phyloP scores from a whole-genome alignment of 2,329 filamentous ascomycete genomes.

The Aphanocladium album region DNA sequence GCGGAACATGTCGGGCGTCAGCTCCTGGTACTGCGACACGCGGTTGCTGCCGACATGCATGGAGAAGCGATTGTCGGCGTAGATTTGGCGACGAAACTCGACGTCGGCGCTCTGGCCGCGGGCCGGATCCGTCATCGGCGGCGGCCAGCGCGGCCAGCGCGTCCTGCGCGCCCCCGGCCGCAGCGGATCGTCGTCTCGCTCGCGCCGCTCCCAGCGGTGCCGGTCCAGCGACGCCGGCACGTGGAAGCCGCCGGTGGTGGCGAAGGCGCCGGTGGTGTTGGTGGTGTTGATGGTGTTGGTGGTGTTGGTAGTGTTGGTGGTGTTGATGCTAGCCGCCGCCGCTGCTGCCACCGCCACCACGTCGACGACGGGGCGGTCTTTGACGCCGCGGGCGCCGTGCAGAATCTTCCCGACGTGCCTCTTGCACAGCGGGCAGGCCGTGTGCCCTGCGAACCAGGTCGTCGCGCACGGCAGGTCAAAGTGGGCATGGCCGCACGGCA shows the following conservation, averaged over 20 bases:
- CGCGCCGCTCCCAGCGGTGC: too few species aligned
- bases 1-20: slow-evolving; percentile 63
- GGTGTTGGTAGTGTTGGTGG: too few species aligned
- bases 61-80: slow-evolving; percentile 67
- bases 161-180: neutral
- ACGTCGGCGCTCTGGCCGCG: neutral
- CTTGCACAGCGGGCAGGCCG: slow-evolving; percentile 77
- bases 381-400: too few species aligned
- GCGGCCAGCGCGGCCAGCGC: neutral
- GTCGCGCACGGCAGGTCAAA: slow-evolving; percentile 84
- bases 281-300: too few species aligned
- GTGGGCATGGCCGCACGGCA: slow-evolving; percentile 72
- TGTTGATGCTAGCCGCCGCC: too few species aligned
- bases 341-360: too few species aligned
- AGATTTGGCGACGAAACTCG: slow-evolving; percentile 62
- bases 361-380: too few species aligned
- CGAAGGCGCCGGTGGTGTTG: too few species aligned
- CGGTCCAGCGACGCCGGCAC: too few species aligned
- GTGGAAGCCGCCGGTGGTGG: too few species aligned
- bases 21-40: slow-evolving; percentile 67
- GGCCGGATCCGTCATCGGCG: too few species aligned
- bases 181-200: too few species aligned
- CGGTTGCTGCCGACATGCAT: slow-evolving; percentile 78
- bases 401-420: slow-evolving; percentile 51
- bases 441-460: slow-evolving; percentile 71